A percentile compares a stretch with the other conserved stretches of the same genome.
Evolutionary conservation across 2,329 filamentous ascomycete species (phyloP).

Genomic region (Diaporthe sp.): DNA sequence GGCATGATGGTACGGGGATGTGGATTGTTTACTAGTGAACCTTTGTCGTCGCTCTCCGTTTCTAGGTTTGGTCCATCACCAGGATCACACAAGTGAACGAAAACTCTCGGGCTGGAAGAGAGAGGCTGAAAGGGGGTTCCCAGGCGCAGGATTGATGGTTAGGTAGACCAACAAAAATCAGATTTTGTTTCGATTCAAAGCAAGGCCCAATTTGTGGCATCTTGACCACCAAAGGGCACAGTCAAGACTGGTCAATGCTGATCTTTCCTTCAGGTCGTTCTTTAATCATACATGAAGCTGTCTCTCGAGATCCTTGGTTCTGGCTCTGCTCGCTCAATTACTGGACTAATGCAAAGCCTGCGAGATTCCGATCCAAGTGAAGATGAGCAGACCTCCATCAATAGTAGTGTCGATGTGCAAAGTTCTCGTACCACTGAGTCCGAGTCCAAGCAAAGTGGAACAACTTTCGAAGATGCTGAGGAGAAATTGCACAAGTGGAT

Average conservation of each 20-base stretch:
- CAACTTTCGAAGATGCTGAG: neutral
- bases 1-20: neutral
- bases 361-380: neutral
- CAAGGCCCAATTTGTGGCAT: neutral
- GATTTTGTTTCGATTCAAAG: neutral
- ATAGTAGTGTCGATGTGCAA: constrained; percentile 20
- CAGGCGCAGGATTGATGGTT: neutral
- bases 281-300: too few species aligned
- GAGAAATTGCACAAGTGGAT: neutral
- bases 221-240: too few species aligned
- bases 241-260: neutral
- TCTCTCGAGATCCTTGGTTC: too few species aligned
- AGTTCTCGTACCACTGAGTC: neutral
- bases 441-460: neutral
- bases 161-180: neutral
- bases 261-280: too few species aligned
- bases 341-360: too few species aligned
- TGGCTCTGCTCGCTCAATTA: too few species aligned
- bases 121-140: neutral
- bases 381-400: constrained; percentile 2
- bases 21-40: neutral
- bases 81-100: neutral
- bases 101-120: neutral
- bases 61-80: neutral
- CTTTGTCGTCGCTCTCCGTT: neutral